Evolutionary conservation across 106 monocot species (phyloP).

Genomic region (Acorus gramineus): DNA sequence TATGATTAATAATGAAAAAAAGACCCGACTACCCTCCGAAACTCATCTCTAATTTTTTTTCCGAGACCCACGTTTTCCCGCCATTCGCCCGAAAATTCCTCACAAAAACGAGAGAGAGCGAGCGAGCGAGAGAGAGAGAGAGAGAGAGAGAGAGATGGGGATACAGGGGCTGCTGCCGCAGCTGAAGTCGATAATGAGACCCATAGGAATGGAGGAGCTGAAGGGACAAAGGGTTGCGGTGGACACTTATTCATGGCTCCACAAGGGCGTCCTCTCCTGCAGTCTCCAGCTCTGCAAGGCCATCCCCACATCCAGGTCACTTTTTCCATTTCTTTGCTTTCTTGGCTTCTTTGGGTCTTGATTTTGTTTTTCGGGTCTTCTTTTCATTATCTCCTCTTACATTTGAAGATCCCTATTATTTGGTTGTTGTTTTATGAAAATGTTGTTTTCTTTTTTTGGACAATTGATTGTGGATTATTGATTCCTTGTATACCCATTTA

Average conservation of each 20-base stretch:
- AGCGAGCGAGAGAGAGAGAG: neutral
- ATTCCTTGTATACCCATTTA: no score
- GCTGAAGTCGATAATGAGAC: slow-evolving; percentile 87
- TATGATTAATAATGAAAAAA: no score
- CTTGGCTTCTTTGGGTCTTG: neutral
- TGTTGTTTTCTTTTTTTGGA: no score
- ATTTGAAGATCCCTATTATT: neutral
- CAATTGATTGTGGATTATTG: no score
- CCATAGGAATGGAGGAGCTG: slow-evolving; percentile 68
- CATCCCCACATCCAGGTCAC: slow-evolving; percentile 66
- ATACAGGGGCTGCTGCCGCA: slow-evolving; percentile 83
- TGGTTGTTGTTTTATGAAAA: neutral
- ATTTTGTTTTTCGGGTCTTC: neutral
- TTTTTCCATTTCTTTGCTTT: neutral
- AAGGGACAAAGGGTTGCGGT: slow-evolving; percentile 71
- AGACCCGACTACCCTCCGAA: no score
- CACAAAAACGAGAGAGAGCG: no score
- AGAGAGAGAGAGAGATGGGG: slow-evolving; percentile 41
- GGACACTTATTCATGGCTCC: slow-evolving; percentile 98
- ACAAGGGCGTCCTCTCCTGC: slow-evolving; percentile 96
- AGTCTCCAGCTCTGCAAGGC: slow-evolving; percentile 84
- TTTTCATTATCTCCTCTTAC: neutral
- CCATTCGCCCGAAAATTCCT: no score
- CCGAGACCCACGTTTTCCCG: no score
- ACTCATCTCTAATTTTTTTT: no score